Percentiles rank a stretch among this genome's conserved stretches.
These are phyloP conservation scores for Aphanomyces astaci DNA, from an alignment of 352 stramenopile genomes.

Conservation along the genomic window DNA sequence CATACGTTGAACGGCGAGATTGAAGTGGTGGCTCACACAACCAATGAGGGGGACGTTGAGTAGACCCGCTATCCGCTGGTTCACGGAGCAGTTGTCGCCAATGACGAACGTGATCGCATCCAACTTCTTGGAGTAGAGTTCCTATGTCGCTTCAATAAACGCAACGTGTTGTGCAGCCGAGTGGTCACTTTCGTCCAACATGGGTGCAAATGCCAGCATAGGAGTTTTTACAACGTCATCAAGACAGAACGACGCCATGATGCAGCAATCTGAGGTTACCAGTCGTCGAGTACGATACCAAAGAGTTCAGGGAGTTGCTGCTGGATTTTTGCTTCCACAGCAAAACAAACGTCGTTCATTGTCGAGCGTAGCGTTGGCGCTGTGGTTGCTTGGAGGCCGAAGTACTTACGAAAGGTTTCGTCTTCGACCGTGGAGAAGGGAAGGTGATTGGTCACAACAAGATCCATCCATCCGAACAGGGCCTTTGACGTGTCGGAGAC, in stretches of 20 bases:
- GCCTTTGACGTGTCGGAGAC: not conserved
- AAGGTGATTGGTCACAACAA: not conserved
- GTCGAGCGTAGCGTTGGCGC: not conserved
- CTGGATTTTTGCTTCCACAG: not conserved
- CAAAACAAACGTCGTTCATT: not conserved
- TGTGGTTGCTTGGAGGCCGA: not conserved
- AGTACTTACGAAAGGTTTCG: not conserved
- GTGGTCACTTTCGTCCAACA: not conserved
- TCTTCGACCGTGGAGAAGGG: not conserved
- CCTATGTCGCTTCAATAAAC: not conserved
- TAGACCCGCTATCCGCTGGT: constrained; percentile 13
- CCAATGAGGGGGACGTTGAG: not conserved
- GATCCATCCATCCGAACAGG: not conserved
- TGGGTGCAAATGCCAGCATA: not conserved
- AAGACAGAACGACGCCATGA: not conserved
- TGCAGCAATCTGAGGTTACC: not conserved
- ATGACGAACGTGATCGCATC: not conserved
- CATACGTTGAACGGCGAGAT: not conserved
- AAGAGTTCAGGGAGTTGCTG: not conserved
- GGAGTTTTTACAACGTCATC: not conserved
- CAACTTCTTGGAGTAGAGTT: not conserved
- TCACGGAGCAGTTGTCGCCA: constrained; percentile 23
- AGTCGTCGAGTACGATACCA: not conserved
- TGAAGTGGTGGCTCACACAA: constrained; percentile 1
- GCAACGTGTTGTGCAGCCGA: not conserved